These are phyloP conservation scores for Diaporthe sp. DNA, from an alignment of 2,329 filamentous ascomycete genomes.

Conservation along the genomic window DNA sequence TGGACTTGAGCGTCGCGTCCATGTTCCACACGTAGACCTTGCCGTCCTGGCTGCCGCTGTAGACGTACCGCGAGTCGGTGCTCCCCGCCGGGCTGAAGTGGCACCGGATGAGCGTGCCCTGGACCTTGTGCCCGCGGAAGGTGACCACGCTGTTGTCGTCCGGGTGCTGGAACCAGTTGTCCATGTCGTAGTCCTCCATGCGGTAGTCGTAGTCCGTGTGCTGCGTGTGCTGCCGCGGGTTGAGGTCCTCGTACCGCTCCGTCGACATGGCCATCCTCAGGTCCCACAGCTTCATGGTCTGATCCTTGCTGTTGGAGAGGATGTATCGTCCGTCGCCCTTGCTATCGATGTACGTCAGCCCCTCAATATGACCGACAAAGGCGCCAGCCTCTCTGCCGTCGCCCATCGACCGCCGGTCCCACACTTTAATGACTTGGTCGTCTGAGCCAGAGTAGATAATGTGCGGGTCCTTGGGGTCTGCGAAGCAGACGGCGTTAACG, in stretches of 20 bases:
- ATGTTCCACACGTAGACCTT: constrained; percentile 94
- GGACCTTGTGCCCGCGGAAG: constrained; percentile 89
- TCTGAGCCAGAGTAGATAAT: constrained; percentile 97
- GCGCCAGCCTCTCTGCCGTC: constrained; percentile 80
- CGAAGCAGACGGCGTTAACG: constrained; percentile 97
- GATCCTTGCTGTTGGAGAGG: constrained; percentile 94
- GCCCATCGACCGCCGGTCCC: constrained; percentile 94
- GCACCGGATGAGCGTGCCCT: constrained; percentile 92
- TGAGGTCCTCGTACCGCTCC: constrained; percentile 69
- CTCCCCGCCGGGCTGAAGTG: constrained; percentile 92
- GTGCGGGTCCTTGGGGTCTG: constrained; percentile 88
- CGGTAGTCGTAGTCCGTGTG: constrained; percentile 81
- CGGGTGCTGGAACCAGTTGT: constrained; percentile 79
- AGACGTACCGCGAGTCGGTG: constrained; percentile 92
- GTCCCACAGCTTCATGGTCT: constrained; percentile 98
- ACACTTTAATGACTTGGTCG: constrained; percentile 93
- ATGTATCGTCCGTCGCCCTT: constrained; percentile 85
- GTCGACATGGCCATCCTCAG: constrained; percentile 88
- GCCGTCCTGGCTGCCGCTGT: constrained; percentile 90
- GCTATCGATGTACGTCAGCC: constrained; percentile 77
- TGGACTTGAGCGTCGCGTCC: constrained; percentile 85
- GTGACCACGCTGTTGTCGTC: constrained; percentile 94
- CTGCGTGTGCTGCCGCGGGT: constrained; percentile 67
- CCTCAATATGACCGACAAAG: constrained; percentile 77
- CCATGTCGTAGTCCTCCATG: constrained; percentile 74